These are phyloP conservation scores for Microthyrium microscopicum DNA, from an alignment of 2,329 filamentous ascomycete genomes.

Conservation along the genomic window DNA sequence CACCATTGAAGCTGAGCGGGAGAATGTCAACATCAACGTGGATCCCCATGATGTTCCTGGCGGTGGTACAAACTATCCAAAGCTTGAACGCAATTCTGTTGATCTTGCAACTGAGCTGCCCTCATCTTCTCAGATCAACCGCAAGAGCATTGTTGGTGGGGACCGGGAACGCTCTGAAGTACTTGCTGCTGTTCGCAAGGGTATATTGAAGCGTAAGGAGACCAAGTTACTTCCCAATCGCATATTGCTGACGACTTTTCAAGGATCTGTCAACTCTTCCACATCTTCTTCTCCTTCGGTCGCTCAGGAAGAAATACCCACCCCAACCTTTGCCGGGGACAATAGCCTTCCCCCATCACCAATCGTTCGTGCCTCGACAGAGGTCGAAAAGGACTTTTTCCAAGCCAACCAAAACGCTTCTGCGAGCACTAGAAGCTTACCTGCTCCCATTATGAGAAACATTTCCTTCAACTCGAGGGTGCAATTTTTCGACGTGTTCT, in stretches of 20 bases:
- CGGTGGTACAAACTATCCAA: constrained; percentile 68
- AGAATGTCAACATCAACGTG: constrained; percentile 61
- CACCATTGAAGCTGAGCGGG: constrained; percentile 83
- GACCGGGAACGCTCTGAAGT: constrained; percentile 85
- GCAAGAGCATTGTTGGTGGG: constrained; percentile 81
- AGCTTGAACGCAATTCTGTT: constrained; percentile 65
- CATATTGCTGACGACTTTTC: constrained; percentile 17
- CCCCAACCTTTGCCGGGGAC: constrained; percentile 75
- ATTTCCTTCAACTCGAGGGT: constrained; percentile 79
- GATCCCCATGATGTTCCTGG: constrained; percentile 50
- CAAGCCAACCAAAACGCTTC: constrained; percentile 51
- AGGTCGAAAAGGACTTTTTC: constrained; percentile 85
- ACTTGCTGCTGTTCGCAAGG: constrained; percentile 81
- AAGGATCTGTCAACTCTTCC: constrained; percentile 32
- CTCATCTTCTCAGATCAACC: constrained; percentile 18
- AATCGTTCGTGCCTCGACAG: no score
- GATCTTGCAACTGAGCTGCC: constrained; percentile 29
- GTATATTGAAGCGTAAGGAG: constrained; percentile 74
- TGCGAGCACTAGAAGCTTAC: constrained; percentile 63
- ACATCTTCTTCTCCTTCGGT: constrained; percentile 46
- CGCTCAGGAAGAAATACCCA: constrained; percentile 65
- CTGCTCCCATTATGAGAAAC: constrained; percentile 50
- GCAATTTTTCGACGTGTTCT: constrained; percentile 93
- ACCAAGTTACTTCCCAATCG: neutral
- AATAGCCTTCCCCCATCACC: constrained; percentile 51